Evolutionary conservation across 2,329 filamentous ascomycete species (phyloP).

Genomic region (Sclerotinia sclerotiorum): DNA sequence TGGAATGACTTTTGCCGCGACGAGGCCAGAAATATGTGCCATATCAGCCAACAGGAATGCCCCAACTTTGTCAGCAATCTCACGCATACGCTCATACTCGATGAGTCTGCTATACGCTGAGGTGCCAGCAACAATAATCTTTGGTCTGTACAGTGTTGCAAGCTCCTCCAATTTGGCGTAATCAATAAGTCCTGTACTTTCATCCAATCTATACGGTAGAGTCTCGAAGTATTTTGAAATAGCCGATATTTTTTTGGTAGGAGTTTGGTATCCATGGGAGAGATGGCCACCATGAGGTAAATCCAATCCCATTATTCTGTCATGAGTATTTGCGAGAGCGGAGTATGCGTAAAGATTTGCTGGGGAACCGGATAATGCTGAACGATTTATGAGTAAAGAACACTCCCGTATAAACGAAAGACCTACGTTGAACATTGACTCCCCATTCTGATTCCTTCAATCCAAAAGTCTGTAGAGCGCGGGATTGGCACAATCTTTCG

Average conservation of each 20-base stretch:
- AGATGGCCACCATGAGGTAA: conserved; percentile 95
- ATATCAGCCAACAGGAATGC: conserved; percentile 95
- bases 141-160: conserved; percentile 86
- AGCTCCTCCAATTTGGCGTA: conserved; percentile 88
- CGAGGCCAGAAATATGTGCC: conserved; percentile 93
- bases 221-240: conserved; percentile 99
- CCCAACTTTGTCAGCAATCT: conserved; percentile 86
- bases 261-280: conserved; percentile 95
- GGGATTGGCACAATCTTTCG: conserved; percentile 84
- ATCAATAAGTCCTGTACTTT: conserved; percentile 89
- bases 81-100: conserved; percentile 89
- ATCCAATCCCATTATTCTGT: conserved; percentile 95
- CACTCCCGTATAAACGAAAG: conserved; percentile 6
- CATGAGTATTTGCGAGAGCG: conserved; percentile 86
- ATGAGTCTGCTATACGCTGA: conserved; percentile 96
- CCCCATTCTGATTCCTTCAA: conserved; percentile 87
- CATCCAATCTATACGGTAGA: conserved; percentile 87
- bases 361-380: conserved; percentile 53
- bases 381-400: conserved; percentile 30
- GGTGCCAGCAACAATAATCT: conserved; percentile 91
- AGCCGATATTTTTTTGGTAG: conserved; percentile 92
- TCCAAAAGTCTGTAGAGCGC: conserved; percentile 84
- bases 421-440: conserved; percentile 86
- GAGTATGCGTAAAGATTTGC: conserved; percentile 85
- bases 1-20: conserved; percentile 88